Evolutionary conservation across 495 filamentous ascomycete species (phyloP).

Genomic region (Bacidia gigantensis): DNA sequence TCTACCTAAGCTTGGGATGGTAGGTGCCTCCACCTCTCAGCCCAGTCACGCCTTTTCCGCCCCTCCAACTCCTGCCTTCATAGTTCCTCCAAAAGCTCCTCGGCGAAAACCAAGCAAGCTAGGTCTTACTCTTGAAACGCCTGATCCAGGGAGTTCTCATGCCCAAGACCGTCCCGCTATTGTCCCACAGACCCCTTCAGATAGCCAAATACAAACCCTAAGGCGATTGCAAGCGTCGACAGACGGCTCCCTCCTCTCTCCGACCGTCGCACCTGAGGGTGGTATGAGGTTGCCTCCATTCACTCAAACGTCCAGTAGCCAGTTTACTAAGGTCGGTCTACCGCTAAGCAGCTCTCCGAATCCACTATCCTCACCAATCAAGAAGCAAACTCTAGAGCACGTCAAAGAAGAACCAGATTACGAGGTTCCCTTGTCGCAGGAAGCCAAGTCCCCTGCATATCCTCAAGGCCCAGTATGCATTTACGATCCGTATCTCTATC

Average conservation of each 20-base stretch:
- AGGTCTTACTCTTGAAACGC: conserved; percentile 55
- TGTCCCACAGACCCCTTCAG: conserved; percentile 39
- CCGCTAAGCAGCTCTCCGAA: conserved; percentile 15
- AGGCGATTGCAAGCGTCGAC: conserved; percentile 60
- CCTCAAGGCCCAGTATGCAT: conserved; percentile 86
- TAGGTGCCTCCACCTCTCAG: conserved; percentile 29
- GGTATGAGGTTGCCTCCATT: conserved; percentile 50
- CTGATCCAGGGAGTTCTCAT: conserved; percentile 30
- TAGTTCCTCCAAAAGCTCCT: conserved; percentile 54
- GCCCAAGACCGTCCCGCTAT: conserved; percentile 23
- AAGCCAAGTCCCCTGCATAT: conserved; percentile 81
- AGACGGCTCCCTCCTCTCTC: conserved; percentile 45
- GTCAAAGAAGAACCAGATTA: conserved; percentile 58
- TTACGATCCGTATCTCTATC: conserved; percentile 79
- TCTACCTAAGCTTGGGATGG: conserved; percentile 34
- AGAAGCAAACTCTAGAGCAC: conserved; percentile 22
- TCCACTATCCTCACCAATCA: conserved; percentile 16
- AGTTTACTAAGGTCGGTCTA: conserved; percentile 22
- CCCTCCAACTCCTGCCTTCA: conserved; percentile 70
- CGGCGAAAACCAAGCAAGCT: conserved; percentile 67
- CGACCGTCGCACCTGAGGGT: conserved; percentile 41
- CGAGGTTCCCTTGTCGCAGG: conserved; percentile 59
- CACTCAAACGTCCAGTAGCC: conserved; percentile 20
- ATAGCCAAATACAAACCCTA: conserved; percentile 31
- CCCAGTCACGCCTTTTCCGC: conserved; percentile 45